These are phyloP conservation scores for Aureobasidium sp. DNA, from an alignment of 2,329 filamentous ascomycete species.

Conservation along the genomic window DNA sequence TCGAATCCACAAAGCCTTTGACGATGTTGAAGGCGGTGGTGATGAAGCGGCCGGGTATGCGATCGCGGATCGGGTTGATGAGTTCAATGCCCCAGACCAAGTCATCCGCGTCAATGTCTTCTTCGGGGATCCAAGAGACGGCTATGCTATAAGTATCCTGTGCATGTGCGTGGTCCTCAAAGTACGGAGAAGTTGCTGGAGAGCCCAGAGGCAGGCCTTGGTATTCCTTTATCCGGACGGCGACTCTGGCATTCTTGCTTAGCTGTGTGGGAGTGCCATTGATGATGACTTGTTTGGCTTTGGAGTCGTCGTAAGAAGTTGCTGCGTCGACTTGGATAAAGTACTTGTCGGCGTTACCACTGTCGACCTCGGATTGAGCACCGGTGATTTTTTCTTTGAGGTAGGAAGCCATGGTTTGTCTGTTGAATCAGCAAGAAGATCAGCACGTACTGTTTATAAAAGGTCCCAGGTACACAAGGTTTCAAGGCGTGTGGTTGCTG, in stretches of 20 bases:
- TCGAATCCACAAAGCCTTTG: slow-evolving; percentile 83
- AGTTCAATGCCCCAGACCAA: slow-evolving; percentile 86
- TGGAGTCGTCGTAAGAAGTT: slow-evolving; percentile 58
- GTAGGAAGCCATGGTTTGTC: slow-evolving; percentile 18
- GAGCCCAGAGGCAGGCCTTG: slow-evolving; percentile 57
- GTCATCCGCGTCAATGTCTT: slow-evolving; percentile 54
- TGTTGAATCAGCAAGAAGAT: neutral
- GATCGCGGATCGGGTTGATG: slow-evolving; percentile 64
- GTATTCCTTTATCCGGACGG: slow-evolving; percentile 64
- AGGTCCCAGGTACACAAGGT: neutral
- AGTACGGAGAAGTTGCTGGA: slow-evolving; percentile 62
- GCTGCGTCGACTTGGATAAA: slow-evolving; percentile 75
- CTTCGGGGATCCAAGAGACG: slow-evolving; percentile 65
- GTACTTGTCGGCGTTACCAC: slow-evolving; percentile 50
- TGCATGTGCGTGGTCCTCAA: slow-evolving; percentile 58
- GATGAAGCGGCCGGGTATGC: slow-evolving; percentile 70
- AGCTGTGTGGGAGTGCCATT: slow-evolving; percentile 56
- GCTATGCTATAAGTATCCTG: slow-evolving; percentile 78
- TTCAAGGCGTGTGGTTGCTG: neutral
- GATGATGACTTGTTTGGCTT: slow-evolving; percentile 63
- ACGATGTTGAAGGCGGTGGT: slow-evolving; percentile 75
- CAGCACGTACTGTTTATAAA: neutral
- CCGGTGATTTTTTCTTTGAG: slow-evolving; percentile 18
- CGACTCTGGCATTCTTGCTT: slow-evolving; percentile 57
- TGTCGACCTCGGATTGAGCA: slow-evolving; percentile 14